Base-by-base conservation (phyloP, 768 basidiomycete genomes). In the Leucogyrophana mollusca region DNA sequence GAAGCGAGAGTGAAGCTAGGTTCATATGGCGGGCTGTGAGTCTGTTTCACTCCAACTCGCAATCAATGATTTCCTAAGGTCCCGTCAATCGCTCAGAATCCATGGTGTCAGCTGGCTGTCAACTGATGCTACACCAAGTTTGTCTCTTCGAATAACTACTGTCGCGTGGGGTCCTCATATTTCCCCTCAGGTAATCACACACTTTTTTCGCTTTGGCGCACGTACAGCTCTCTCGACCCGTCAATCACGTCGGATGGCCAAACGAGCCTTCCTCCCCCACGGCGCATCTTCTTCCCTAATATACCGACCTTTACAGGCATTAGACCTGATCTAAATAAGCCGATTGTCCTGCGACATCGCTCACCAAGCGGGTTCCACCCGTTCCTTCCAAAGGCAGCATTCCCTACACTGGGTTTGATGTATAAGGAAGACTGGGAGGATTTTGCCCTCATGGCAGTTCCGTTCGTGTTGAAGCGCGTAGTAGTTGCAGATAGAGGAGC, bases 371-470 rank as follows among this genome's bases (percentile, higher is more conserved):
- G 84, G 4, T 78, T 90, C 53, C 88, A 92, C 64, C 85, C 85
- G 0, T 79, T 78, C 54, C 68, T 85, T n/a, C 66, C 75, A 40
- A 87, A 89, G 57, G 77, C 82, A 0, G 82, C 85, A n/a, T 87
- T 89, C 57, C 87, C 90, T 0, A 76, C 73, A 13, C 73, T 87
- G 51, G 79, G 74, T 2, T 65, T 84, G 42, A 77, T 87, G 69
- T 91, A 83, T 61, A 47, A 70, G 14, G 78, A 83, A 47, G 91
- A 94, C 56, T 92, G 90, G 80, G 72, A 77, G 38, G 92, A 94
- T 64, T 83, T 85, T 54, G 73, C 76, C 30, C 72, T 76, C 47
- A 78, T 90, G 56, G 71, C 74, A 16, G 73, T 81, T 14, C 87
- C 92, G 0, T 91, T 83, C 60, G 56, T 93, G 14, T 67, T 90